These are phyloP conservation scores for Leishmania turanica DNA, from an alignment of 208 protist genomes.

Conservation along the genomic window DNA sequence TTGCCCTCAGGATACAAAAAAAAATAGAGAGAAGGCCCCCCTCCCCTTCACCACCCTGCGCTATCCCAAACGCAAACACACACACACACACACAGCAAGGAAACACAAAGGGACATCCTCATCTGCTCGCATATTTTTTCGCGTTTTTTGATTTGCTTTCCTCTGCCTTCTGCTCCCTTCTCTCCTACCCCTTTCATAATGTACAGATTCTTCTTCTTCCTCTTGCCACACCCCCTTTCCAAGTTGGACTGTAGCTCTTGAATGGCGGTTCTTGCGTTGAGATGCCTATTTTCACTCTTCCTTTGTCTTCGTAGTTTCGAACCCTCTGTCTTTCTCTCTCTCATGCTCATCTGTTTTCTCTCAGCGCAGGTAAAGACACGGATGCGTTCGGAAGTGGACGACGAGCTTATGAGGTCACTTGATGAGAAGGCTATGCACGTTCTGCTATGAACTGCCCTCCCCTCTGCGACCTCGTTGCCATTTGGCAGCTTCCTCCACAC, in stretches of 20 bases:
- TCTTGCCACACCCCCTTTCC: no score
- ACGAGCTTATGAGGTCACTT: background rate
- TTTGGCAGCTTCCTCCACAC: no score
- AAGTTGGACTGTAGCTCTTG: no score
- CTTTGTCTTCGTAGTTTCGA: no score
- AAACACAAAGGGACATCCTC: no score
- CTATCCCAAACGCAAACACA: no score
- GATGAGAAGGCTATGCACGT: background rate
- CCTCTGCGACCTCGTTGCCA: background rate
- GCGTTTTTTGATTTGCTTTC: constrained; percentile 1
- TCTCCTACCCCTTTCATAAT: background rate
- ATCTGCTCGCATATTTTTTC: constrained; percentile 10
- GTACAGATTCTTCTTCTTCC: no score
- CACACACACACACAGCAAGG: no score
- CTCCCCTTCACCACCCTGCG: no score
- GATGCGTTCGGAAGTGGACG: background rate
- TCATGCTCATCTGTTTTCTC: background rate
- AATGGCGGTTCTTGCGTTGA: no score
- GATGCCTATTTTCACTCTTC: no score
- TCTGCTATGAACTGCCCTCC: background rate
- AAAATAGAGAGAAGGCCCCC: no score
- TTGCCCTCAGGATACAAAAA: background rate
- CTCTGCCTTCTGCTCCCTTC: background rate
- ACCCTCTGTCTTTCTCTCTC: background rate
- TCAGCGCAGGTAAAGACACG: background rate